Percentiles rank a stretch among this genome's conserved stretches.
These are phyloP conservation scores for Endoconidiophora laricicola DNA, from an alignment of 2,329 filamentous ascomycete species.

Conservation along the genomic window DNA sequence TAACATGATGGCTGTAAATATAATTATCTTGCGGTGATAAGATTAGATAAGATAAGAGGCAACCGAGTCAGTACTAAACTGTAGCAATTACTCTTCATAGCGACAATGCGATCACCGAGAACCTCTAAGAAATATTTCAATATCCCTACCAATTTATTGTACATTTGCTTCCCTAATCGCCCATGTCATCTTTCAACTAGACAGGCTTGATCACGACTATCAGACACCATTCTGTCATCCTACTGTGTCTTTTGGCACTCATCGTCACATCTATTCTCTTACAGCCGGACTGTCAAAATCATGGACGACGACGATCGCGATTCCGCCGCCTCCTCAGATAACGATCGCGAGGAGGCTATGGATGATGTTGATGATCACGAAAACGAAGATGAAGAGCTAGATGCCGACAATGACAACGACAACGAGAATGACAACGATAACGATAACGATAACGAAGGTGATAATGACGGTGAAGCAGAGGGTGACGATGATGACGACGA, in stretches of 20 bases:
- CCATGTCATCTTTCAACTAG: too few relatives aligned
- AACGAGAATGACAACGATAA: constrained; percentile 19
- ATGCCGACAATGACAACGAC: constrained; percentile 13
- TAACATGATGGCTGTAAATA: too few relatives aligned
- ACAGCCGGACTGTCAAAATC: not conserved
- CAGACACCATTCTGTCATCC: too few relatives aligned
- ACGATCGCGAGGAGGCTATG: constrained; percentile 42
- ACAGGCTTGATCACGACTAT: too few relatives aligned
- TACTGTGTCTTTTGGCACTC: not conserved
- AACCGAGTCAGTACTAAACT: too few relatives aligned
- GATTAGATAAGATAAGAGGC: too few relatives aligned
- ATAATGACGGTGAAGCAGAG: constrained; percentile 24
- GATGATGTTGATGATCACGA: constrained; percentile 28
- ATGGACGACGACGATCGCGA: constrained; percentile 13
- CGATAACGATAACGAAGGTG: constrained; percentile 15
- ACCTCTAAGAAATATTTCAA: too few relatives aligned
- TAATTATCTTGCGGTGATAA: too few relatives aligned
- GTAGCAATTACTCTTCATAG: too few relatives aligned
- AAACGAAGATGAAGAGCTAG: constrained; percentile 25
- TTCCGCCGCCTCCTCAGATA: constrained; percentile 16
- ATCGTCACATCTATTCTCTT: not conserved
- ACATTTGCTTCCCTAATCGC: too few relatives aligned
- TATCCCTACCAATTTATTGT: too few relatives aligned
- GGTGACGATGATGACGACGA: constrained; percentile 15
- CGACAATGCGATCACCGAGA: too few relatives aligned